Evolutionary conservation across 1,284 basidiomycete genomes (phyloP), one percentile per base, ranked within the genome.

Genomic region (Serendipita sp.): DNA sequence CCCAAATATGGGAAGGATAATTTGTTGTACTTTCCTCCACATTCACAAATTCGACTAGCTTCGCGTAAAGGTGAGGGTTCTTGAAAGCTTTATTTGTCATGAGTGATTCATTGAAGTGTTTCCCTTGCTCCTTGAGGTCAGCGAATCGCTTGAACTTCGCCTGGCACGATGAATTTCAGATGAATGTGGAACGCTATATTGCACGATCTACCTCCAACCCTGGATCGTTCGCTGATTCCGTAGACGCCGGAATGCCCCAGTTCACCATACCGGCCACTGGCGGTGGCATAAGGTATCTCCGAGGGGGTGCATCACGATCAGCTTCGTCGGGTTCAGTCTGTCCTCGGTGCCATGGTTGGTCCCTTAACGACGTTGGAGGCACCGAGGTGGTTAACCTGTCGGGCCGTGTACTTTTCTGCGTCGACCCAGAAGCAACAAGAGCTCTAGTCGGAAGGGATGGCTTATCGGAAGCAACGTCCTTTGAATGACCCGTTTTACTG

Each of bases 81-180:
- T 91, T 85, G 74, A 97, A 98, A 0, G 91, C 83, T 30, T 91
- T 85, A 67, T 88, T 92, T 5, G 84, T 80, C 82, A 94, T 88
- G 41, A 99, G 81, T 0, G 89, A 89, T 71, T 93, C 90, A 72
- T 98, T 98, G 76, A 96, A 97, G 71, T 96, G 93, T 66, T 85
- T 85, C 3, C 66, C 67, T 2, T 79, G 70, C 66, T 85, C 78
- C 72, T 92, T 95, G 63, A 93, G 80, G 3, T 75, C 71, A 64
- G 83, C 81, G 69, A 88, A 98, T 64, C 87, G 84, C 0, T 80
- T 74, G 15, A 93, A 79, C 72, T 94, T 94, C 1, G 82, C 78
- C 91, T 93, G 69, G 0, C 45, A 50, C 45, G 15, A 38, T 5
- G 12, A 55, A 63, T 58, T 8, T 13, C 60, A 58, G 38, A 61